A percentile compares a stretch with the other conserved stretches of the same genome.
Conservation (phyloP, 2,329 filamentous ascomycete genomes). For the Trichophyton equinum region DNA sequence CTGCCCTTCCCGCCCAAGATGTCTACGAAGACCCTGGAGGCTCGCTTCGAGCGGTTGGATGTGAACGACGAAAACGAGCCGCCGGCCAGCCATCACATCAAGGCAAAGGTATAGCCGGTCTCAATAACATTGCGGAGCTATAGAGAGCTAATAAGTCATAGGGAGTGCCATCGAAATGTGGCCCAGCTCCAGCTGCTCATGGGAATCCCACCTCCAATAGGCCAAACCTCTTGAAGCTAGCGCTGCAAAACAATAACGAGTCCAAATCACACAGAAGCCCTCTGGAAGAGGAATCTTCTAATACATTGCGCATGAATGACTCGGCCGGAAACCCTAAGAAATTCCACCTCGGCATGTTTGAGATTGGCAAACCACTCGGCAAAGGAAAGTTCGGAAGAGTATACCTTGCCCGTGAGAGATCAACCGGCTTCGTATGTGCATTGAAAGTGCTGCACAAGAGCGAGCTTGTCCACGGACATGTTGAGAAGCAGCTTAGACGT, state of each 20-base stretch:
- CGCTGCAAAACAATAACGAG: constrained; percentile 61
- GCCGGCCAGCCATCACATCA: constrained; percentile 45
- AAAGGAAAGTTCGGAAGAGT: constrained; percentile 83
- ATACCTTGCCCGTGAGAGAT: constrained; percentile 69
- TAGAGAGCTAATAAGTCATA: neutral
- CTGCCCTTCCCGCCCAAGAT: constrained; percentile 33
- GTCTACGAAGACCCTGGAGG: constrained; percentile 68
- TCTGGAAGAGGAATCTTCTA: constrained; percentile 12
- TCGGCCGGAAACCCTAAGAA: constrained; percentile 32
- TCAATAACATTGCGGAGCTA: neutral
- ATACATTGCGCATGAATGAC: constrained; percentile 20
- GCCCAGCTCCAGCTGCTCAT: constrained; percentile 11
- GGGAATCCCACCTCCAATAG: constrained; percentile 37
- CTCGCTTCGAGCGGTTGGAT: constrained; percentile 78
- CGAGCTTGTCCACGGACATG: constrained; percentile 64
- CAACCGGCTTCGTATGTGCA: constrained; percentile 69
- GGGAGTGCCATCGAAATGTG: neutral
- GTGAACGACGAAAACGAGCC: constrained; percentile 78
- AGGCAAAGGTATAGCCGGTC: constrained; percentile 57
- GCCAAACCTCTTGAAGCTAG: constrained; percentile 74
- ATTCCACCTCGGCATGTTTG: constrained; percentile 87
- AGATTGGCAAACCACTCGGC: constrained; percentile 73
- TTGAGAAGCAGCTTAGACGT: constrained; percentile 76
- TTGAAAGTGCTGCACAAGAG: constrained; percentile 78
- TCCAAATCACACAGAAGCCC: constrained; percentile 20